Evolutionary conservation across 768 basidiomycete species (phyloP).

Genomic region (Lactarius psammicola): DNA sequence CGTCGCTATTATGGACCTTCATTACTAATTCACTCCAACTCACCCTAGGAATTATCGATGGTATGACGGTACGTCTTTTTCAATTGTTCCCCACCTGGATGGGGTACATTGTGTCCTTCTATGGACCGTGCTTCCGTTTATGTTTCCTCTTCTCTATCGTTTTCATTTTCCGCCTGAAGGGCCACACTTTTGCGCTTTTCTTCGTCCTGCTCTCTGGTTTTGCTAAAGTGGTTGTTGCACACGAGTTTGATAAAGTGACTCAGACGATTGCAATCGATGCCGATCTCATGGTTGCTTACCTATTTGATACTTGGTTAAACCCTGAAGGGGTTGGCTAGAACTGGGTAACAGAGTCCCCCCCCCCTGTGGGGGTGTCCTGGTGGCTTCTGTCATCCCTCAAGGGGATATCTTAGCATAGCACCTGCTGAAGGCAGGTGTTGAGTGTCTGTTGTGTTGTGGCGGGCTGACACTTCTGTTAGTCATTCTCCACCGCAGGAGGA

Average conservation of each 20-base stretch:
- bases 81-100: not conserved
- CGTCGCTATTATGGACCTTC: not conserved
- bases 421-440: not conserved
- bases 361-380: not conserved
- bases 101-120: not conserved
- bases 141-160: not conserved
- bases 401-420: constrained; percentile 5
- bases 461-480: not conserved
- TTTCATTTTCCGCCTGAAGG: constrained; percentile 12
- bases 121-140: not conserved
- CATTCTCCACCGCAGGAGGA: not conserved
- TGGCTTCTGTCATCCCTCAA: constrained; percentile 8
- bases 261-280: not conserved
- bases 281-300: not conserved
- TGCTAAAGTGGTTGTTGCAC: not conserved
- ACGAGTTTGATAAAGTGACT: not conserved
- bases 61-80: constrained; percentile 10
- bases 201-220: not conserved
- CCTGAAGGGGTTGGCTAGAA: constrained; percentile 21
- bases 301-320: not conserved
- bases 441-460: not conserved
- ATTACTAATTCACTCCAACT: not conserved
- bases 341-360: not conserved
- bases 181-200: not conserved
- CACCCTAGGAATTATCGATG: not conserved